These are phyloP conservation scores for Fusarium agapanthi DNA, from an alignment of 2,329 filamentous ascomycete species.

Conservation along the genomic window DNA sequence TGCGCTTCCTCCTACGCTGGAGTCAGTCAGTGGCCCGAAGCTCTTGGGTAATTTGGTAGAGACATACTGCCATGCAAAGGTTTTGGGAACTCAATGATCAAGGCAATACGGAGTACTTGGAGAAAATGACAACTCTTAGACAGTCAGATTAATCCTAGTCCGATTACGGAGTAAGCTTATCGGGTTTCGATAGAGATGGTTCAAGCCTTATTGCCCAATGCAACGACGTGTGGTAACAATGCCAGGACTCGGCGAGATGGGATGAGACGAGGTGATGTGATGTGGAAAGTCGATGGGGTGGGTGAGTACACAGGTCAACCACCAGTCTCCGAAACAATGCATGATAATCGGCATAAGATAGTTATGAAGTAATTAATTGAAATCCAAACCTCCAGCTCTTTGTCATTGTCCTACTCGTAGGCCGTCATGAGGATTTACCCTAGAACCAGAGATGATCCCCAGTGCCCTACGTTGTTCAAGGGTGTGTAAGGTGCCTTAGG, in stretches of 20 bases:
- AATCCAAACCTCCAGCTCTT: neutral
- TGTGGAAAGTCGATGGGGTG: neutral
- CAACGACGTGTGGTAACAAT: neutral
- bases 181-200: neutral
- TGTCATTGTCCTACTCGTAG: neutral
- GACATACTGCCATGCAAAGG: neutral
- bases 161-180: neutral
- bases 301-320: constrained; percentile 7
- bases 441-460: neutral
- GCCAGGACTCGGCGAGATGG: neutral
- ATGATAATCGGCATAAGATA: neutral
- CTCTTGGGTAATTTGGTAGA: neutral
- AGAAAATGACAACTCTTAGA: neutral
- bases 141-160: neutral
- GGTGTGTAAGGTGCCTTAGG: neutral
- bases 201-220: neutral
- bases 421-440: neutral
- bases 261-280: neutral
- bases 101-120: neutral
- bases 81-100: neutral
- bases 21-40: neutral
- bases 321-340: constrained; percentile 30
- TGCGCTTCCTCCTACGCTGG: neutral
- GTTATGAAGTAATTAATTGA: neutral
- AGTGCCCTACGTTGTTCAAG: neutral